phyloP scores from a whole-genome alignment of 257 asterid species.

The Jacaranda mimosifolia region DNA sequence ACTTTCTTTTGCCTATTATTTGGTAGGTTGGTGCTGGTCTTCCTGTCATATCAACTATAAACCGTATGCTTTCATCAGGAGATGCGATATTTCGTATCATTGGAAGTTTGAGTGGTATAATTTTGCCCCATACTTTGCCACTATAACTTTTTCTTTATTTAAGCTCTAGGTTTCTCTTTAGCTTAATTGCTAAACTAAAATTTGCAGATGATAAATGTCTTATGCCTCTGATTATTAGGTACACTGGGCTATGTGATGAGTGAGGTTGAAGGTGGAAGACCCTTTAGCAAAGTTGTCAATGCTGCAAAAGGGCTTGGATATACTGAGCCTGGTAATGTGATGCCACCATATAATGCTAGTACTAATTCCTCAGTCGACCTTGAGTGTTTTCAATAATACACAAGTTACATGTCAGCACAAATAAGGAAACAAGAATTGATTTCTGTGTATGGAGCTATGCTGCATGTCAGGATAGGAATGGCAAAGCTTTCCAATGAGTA shows the following conservation, averaged over 20 bases:
- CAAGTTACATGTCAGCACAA: constrained; percentile 15
- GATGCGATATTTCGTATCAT: constrained; percentile 73
- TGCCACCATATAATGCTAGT: constrained; percentile 16
- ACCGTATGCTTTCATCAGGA: constrained; percentile 83
- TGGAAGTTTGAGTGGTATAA: constrained; percentile 91
- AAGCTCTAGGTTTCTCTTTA: constrained; percentile 17
- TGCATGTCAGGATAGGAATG: not conserved
- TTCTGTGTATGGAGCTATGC: constrained; percentile 13
- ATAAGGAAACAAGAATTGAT: not conserved
- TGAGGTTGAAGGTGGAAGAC: constrained; percentile 87
- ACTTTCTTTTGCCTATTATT: constrained; percentile 23
- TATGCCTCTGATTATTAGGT: constrained; percentile 57
- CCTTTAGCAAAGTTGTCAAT: constrained; percentile 85
- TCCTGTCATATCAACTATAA: constrained; percentile 88
- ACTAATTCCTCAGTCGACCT: constrained; percentile 3
- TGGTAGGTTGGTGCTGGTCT: constrained; percentile 98
- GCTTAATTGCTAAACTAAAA: constrained; percentile 29
- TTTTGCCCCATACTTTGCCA: constrained; percentile 3
- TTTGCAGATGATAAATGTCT: constrained; percentile 24
- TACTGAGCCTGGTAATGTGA: constrained; percentile 88
- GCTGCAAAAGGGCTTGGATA: constrained; percentile 90
- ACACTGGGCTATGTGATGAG: constrained; percentile 98
- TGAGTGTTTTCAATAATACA: not conserved
- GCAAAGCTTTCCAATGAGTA: constrained; percentile 24
- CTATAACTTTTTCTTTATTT: constrained; percentile 11